A percentile compares a stretch with the other conserved stretches of the same genome.
Evolutionary conservation across 1,284 basidiomycete species (phyloP).

Genomic region (Ceratobasidium sp.): DNA sequence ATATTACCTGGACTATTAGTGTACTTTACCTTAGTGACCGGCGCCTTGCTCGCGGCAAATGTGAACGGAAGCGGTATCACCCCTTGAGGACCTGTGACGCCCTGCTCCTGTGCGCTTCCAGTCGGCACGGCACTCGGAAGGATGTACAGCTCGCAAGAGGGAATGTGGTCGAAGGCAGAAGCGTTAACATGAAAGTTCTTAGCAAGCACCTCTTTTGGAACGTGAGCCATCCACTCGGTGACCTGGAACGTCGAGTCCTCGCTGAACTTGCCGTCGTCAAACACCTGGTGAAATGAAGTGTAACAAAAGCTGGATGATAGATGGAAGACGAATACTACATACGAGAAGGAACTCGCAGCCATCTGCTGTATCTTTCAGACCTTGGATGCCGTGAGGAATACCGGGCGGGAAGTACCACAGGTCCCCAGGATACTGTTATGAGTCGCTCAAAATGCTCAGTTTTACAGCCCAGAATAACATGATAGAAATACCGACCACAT

Average conservation of each 20-base stretch:
- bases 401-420: constrained; percentile 78
- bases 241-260: constrained; percentile 79
- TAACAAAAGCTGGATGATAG: not conserved
- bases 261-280: constrained; percentile 74
- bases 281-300: constrained; percentile 62
- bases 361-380: constrained; percentile 66
- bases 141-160: constrained; percentile 58
- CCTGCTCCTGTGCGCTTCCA: constrained; percentile 51
- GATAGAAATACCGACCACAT: constrained; percentile 60
- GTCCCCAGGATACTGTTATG: constrained; percentile 45
- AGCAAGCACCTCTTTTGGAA: constrained; percentile 70
- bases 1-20: not conserved
- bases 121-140: constrained; percentile 24
- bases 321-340: constrained; percentile 51
- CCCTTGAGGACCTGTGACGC: constrained; percentile 67
- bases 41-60: constrained; percentile 69
- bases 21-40: constrained; percentile 57
- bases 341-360: constrained; percentile 81
- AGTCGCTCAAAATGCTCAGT: no score
- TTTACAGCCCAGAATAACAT: constrained; percentile 50
- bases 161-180: constrained; percentile 56
- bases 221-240: constrained; percentile 65
- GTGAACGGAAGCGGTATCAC: constrained; percentile 67
- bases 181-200: constrained; percentile 43
- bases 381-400: constrained; percentile 75